These are phyloP conservation scores for Cyclanthera cordifolia DNA, from an alignment of 306 rosid species.

Conservation along the genomic window DNA sequence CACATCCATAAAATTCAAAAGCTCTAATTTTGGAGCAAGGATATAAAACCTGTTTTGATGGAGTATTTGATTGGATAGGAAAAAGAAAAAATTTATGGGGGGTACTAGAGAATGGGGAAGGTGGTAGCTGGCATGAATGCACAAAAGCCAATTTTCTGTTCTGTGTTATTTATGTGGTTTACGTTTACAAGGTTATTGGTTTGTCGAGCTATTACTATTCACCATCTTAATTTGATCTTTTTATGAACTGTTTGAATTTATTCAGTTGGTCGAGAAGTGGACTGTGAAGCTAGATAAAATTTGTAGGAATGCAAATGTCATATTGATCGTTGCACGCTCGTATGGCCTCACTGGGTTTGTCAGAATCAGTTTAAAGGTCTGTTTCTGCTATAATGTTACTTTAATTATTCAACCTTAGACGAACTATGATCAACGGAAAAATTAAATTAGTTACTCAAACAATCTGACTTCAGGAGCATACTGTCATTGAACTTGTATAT, in stretches of 20 bases:
- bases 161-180: not conserved
- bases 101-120: too few relatives aligned
- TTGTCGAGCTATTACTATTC: not conserved
- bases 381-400: not conserved
- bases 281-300: conserved; percentile 83
- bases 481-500: not conserved
- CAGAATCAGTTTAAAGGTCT: conserved; percentile 85
- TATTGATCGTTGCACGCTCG: conserved; percentile 78
- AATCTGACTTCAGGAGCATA: too few relatives aligned
- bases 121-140: not conserved
- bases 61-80: too few relatives aligned
- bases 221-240: conserved; percentile 1
- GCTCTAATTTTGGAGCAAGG: too few relatives aligned
- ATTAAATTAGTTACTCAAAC: not conserved
- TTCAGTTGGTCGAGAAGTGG: conserved; percentile 74
- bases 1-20: too few relatives aligned
- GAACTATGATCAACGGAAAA: not conserved
- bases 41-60: too few relatives aligned
- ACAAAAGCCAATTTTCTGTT: not conserved
- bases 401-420: not conserved
- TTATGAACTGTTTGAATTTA: conserved; percentile 17
- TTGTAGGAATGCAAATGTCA: conserved; percentile 75
- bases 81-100: too few relatives aligned
- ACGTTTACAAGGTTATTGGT: not conserved
- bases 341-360: conserved; percentile 91